phyloP scores from a whole-genome alignment of 495 filamentous ascomycete species.

The Penicillium bialowiezense region DNA sequence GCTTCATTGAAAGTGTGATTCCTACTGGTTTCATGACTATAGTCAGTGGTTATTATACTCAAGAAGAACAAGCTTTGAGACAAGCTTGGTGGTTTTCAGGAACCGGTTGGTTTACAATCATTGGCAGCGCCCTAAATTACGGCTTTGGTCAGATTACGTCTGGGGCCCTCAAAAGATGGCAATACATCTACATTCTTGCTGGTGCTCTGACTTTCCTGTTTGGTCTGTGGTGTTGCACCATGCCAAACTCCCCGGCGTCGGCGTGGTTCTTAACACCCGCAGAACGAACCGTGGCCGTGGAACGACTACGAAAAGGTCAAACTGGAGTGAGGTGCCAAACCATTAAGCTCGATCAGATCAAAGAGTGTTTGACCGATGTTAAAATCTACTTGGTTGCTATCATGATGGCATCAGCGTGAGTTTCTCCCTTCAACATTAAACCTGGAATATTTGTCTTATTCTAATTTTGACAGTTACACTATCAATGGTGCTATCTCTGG shows the following conservation, averaged over 20 bases:
- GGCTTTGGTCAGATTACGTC: conserved; percentile 63
- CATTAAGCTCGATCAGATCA: conserved; percentile 49
- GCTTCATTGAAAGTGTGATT: conserved; percentile 65
- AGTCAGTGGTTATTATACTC: conserved; percentile 63
- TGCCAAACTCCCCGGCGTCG: conserved; percentile 51
- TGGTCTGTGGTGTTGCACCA: conserved; percentile 58
- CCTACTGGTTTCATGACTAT: conserved; percentile 69
- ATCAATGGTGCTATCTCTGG: conserved; percentile 76
- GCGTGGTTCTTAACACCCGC: conserved; percentile 53
- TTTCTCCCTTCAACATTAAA: not conserved
- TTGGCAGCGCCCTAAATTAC: conserved; percentile 66
- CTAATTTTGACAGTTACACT: conserved; percentile 47
- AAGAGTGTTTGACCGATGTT: conserved; percentile 45
- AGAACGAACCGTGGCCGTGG: conserved; percentile 52
- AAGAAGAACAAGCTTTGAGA: conserved; percentile 62
- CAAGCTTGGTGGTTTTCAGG: conserved; percentile 70
- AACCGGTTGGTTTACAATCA: conserved; percentile 65
- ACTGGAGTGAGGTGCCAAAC: conserved; percentile 52
- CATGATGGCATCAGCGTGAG: conserved; percentile 57
- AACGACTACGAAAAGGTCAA: conserved; percentile 50
- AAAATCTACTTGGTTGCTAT: conserved; percentile 53
- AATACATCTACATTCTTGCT: conserved; percentile 67
- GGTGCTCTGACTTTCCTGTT: conserved; percentile 63
- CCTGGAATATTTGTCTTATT: not conserved
- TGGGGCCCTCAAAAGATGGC: conserved; percentile 57